Base-by-base conservation (phyloP, 768 basidiomycete genomes). In the Hydnomerulius pinastri region DNA sequence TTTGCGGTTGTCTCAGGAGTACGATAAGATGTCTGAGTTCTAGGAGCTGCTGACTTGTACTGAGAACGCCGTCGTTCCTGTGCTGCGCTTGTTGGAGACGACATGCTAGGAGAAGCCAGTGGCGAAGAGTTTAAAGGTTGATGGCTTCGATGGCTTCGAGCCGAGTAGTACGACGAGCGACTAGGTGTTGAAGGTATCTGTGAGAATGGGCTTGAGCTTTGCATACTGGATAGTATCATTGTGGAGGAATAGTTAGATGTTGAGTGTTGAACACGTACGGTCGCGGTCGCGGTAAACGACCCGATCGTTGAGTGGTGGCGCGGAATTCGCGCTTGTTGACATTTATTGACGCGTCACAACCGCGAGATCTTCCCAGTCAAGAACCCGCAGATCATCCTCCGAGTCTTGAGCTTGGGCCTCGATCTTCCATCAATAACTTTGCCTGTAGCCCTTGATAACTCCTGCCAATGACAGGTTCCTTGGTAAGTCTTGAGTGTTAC, bases 61-160 rank as follows among this genome's bases (percentile, higher is more conserved):
- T 83, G 81, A n/a, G 74, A 66, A 4, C 76, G 75, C 7, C 83
- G 77, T 36, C 82, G 79, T 54, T 75, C 71, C 25, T 75, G 73
- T 4, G 72, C 72, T 1, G 70, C 68, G 23, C 66, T 66, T 6
- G 74, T 68, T 6, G 81, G 81, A 4, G 83, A 82, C 0, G 75
- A 74, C 35, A 23, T 52, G 6, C 59, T 69, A 2, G 76, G 73
- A 23, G 77, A 75, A 0, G 74, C 78, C 4, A 84, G 73, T 0
- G 82, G 83, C 0, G 82, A 85, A 0, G 82, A 80, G 46, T 71
- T 75, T 4, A 67, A 27, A 1, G 77, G 80, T 20, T 63, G 62
- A 35, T 69, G 59, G 30, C 53, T 69, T 21, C 65, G 62, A 35
- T 69, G 59, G 30, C 53, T 69, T 21, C 65, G 65, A 4, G 63